These are phyloP conservation scores for Kuraishia hungarica DNA, from an alignment of 805 yeast genomes.

Conservation along the genomic window DNA sequence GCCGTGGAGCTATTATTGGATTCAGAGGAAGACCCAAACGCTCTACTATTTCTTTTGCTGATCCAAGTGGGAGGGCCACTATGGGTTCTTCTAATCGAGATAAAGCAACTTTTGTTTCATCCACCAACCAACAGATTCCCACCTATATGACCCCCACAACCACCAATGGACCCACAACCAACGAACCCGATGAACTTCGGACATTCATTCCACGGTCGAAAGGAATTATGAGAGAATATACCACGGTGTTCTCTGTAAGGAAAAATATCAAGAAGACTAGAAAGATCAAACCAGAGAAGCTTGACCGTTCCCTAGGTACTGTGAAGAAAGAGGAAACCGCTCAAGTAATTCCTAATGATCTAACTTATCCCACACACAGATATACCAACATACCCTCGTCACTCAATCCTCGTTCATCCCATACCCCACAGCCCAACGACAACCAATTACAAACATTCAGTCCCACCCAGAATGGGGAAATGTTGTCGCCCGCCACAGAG, in stretches of 20 bases:
- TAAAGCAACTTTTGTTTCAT: neutral
- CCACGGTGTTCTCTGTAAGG: neutral
- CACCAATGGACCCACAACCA: no score
- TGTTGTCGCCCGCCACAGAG: neutral
- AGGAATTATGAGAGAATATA: neutral
- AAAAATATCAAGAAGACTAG: neutral
- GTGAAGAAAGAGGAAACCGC: no score
- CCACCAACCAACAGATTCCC: neutral
- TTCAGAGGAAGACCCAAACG: conserved; percentile 1
- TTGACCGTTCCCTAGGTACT: no score
- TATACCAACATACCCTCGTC: neutral
- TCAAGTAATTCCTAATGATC: no score
- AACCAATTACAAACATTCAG: no score
- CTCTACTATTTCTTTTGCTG: neutral
- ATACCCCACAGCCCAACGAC: no score
- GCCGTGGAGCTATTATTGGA: neutral
- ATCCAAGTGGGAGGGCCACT: neutral
- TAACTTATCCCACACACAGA: neutral
- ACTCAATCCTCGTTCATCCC: neutral
- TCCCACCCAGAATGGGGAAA: neutral
- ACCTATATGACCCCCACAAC: no score
- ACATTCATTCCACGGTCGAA: neutral
- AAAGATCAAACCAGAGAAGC: neutral
- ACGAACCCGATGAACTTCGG: neutral
- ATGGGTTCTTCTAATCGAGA: neutral